Evolutionary conservation across 805 yeast species (phyloP), one percentile per base, ranked within the genome.

Genomic region (Yamadazyma olivae): DNA sequence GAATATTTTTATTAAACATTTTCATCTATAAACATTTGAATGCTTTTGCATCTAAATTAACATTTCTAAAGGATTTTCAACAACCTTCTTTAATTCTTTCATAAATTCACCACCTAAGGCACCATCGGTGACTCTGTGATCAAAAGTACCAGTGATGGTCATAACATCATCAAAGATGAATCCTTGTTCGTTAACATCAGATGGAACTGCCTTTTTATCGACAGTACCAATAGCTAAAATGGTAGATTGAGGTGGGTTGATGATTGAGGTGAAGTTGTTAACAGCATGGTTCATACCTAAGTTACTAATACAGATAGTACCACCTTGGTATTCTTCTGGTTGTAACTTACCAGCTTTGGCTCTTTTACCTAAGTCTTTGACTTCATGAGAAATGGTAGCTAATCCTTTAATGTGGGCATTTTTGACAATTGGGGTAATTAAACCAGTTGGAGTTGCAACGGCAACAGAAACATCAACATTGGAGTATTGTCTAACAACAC

Each of bases 271-370:
- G 80, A 93, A 93, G 60, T 83, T 57, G 47, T 80, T 74, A 31
- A 91, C 97, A 38, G 99, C 98, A 40, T 71, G 78, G 80, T 93
- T 93, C 99, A 93, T 93, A 61, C 99, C 99, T 75, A 93, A 74
- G 83, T 93, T 93, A 49, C 98, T 93, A 58, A 93, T 91, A 63
- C 97, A 89, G 65, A 93, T 87, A 52, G 99, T 90, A 59, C 99
- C 99, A 55, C 99, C 99, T 77, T 88, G 96, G 82, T 85, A 93
- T 72, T 93, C 99, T 65, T 88, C 95, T 45, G 99, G 99, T 48
- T 69, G 59, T 62, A 93, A 81, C 74, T 91, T 93, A 69, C 88
- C 89, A 42, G 75, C 88, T 68, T 91, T 89, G 44, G 99, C 99
- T 68, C 93, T 87, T 75, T 85, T 85, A 50, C 96, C 98, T 51